Evolutionary conservation across 441 rosid genomes (phyloP), one percentile per base, ranked within the genome.

Genomic region (Manihot esculenta): DNA sequence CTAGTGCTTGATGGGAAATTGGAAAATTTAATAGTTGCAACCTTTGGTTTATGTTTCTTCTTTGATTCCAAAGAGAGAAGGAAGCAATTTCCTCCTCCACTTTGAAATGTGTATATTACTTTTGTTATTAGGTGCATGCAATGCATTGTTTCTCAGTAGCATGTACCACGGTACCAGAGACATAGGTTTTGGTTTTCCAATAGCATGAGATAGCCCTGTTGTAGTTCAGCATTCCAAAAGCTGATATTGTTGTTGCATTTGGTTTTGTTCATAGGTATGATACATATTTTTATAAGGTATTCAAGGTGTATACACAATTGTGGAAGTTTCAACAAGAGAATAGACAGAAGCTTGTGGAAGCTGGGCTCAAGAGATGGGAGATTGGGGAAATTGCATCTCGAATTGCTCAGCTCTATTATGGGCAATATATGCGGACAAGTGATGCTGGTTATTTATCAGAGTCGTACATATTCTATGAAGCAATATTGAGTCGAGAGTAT

Each of bases 261-360:
- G 67, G 11, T 70, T 50, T 2, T 72, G 44, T 61, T 69, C 10
- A 12, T 72, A 94, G 99, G 93, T 92, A 90, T 62, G 97, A 94
- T 64, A 86, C 90, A 10, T 92, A 90, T 82, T 94, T 94, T 81
- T 90, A 85, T 82, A 92, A 94, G 89, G 99, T 92, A 26, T 92
- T 94, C 84, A 94, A 94, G 79, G 96, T 94, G 35, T 94, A 94
- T 82, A 94, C 97, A 3, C 93, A 92, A 41, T 23, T 94, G 70
- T 94, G 97, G 99, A 94, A 94, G 84, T 92, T 88, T 78, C 99
- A 92, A 72, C 99, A 94, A 79, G 99, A 92, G 35, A 94, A 94
- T 74, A 76, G 99, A 66, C 96, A 88, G 84, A 90, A 92, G 80
- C 84, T 94, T 68, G 94, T 92, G 35, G 99, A 94, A 69, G 79